Evolutionary conservation across 805 yeast genomes (phyloP).

Genomic region (Ogataea haglerorum): DNA sequence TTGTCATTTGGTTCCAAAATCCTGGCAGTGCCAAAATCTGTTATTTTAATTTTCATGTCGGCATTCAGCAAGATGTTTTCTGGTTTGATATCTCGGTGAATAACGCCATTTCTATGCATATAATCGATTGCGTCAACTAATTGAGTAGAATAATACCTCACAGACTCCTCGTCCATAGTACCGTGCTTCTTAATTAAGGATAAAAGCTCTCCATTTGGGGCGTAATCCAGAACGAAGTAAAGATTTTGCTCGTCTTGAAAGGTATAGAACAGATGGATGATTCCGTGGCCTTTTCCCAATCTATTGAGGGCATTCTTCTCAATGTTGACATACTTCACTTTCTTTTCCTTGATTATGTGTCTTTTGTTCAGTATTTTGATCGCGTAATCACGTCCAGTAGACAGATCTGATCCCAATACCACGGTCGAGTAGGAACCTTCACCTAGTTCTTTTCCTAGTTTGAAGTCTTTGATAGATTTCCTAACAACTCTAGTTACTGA

Average conservation of each 20-base stretch:
- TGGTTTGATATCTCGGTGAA: constrained; percentile 82
- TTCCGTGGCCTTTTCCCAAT: constrained; percentile 56
- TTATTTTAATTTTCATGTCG: constrained; percentile 59
- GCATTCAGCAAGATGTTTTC: constrained; percentile 70
- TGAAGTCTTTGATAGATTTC: constrained; percentile 74
- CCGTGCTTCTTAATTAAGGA: constrained; percentile 65
- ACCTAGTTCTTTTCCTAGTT: constrained; percentile 83
- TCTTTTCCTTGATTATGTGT: constrained; percentile 76
- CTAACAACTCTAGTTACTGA: constrained; percentile 47
- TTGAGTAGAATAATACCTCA: constrained; percentile 68
- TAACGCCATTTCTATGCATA: constrained; percentile 72
- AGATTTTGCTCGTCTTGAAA: constrained; percentile 74
- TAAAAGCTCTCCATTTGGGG: constrained; percentile 74
- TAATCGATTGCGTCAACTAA: constrained; percentile 67
- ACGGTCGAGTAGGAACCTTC: constrained; percentile 97
- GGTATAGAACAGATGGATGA: constrained; percentile 68
- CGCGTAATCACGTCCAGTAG: constrained; percentile 64
- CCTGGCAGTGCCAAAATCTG: constrained; percentile 86
- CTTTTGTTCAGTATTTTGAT: constrained; percentile 73
- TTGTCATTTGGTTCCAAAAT: constrained; percentile 52
- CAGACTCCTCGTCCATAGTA: constrained; percentile 66
- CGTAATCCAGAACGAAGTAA: constrained; percentile 75
- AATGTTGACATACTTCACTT: constrained; percentile 79
- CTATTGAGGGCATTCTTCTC: constrained; percentile 78
- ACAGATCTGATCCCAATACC: constrained; percentile 73